Evolutionary conservation across 306 rosid genomes (phyloP), one percentile per base, ranked within the genome.

Genomic region (Cucurbita moschata): DNA sequence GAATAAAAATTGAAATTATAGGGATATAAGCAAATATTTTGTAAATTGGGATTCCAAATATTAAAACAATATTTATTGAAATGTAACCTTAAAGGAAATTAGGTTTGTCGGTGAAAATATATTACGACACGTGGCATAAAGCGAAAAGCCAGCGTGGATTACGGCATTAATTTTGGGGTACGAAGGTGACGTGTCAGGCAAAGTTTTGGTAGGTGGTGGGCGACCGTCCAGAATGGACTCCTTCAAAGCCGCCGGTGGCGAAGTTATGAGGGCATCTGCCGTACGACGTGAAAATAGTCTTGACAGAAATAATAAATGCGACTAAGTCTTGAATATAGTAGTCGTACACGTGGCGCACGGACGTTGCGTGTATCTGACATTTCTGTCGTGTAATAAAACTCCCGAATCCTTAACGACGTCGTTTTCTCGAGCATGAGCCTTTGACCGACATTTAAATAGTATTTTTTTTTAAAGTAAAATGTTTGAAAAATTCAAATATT

Each of bases 211-310:
- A 6, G 6, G 11, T 50, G 55, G 53, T 46, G 40, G 72, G 18
- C 72, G 55, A 67, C 42, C 72, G 12, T 5, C 72, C 52, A 10
- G 21, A 39, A 7, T 10, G 50, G 72, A 67, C 55, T 46, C 55
- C 53, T 67, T 67, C 72, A 67, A 67, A 44, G 72, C 72, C 72
- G 72, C 72, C 72, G 55, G 6, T 21, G 53, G 19, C 72, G n/a
- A 40, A 40, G 8, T 42, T 10, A 42, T 23, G 8, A 23, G 39
- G 42, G 15, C 8, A 9, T 55, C 7, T 13, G n/a, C 19, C 67
- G 42, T 61, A 61, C 71, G 26, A 16, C 16, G 1, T 64, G 70
- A 63, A 63, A 39, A 63, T 4, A 5, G 13, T 4, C 9, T n/a
- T 12, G 15, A 4, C 35, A 39, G 0, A 10, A 3, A 62, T 38